These are phyloP conservation scores for Fallopia convolvulus DNA, from an alignment of 148 eudicot genomes.

Conservation along the genomic window DNA sequence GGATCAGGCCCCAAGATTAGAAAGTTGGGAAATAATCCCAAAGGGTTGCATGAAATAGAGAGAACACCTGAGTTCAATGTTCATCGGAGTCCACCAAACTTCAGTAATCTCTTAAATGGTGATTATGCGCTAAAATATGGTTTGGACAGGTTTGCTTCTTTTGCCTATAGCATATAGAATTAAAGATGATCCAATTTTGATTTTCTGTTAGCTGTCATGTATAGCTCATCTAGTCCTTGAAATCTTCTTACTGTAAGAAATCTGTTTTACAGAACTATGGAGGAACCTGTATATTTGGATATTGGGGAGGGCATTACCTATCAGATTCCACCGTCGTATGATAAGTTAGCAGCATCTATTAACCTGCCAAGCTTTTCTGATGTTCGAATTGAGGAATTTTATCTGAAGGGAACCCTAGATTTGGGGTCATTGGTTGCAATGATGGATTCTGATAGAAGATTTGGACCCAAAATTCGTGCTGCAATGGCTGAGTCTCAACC, in stretches of 20 bases:
- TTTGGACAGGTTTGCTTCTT: slow-evolving; percentile 49
- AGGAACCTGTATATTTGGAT: slow-evolving; percentile 72
- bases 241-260: slow-evolving; percentile 11
- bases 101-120: slow-evolving; percentile 38
- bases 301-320: slow-evolving; percentile 82
- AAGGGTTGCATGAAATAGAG: slow-evolving; percentile 47
- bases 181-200: background rate
- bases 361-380: slow-evolving; percentile 77
- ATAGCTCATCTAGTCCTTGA: background rate
- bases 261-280: slow-evolving; percentile 41
- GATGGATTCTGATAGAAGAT: slow-evolving; percentile 77
- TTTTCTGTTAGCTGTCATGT: slow-evolving; percentile 1
- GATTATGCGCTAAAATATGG: slow-evolving; percentile 46
- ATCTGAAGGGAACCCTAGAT: slow-evolving; percentile 85
- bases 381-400: slow-evolving; percentile 68
- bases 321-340: slow-evolving; percentile 81
- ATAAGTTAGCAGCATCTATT: slow-evolving; percentile 57
- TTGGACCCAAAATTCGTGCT: slow-evolving; percentile 45
- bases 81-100: slow-evolving; percentile 32
- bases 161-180: background rate
- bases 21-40: slow-evolving; percentile 43
- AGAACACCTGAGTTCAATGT: slow-evolving; percentile 34
- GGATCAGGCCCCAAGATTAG: slow-evolving; percentile 36
- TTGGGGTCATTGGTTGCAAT: slow-evolving; percentile 81
- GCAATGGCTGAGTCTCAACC: slow-evolving; percentile 73